Conservation (phyloP, 768 basidiomycete genomes). For the Tulasnella sp. region DNA sequence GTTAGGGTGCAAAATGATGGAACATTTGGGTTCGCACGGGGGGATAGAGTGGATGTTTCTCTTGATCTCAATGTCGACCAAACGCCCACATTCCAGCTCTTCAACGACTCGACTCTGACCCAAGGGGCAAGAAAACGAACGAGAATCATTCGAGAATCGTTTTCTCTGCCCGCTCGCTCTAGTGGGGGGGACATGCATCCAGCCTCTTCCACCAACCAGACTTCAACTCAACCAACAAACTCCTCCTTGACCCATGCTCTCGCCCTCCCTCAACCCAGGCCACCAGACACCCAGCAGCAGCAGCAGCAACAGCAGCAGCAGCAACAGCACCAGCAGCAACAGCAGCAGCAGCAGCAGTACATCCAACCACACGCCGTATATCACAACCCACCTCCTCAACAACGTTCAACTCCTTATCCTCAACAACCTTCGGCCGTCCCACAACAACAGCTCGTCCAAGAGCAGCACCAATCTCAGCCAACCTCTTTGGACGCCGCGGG, state of each 20-base stretch:
- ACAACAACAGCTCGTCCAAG: slow-evolving; percentile 7
- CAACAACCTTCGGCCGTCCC: slow-evolving; percentile 13
- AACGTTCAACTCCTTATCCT: slow-evolving; percentile 5
- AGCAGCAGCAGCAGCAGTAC: slow-evolving; percentile 13
- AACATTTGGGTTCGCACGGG: neutral
- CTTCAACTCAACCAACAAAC: neutral
- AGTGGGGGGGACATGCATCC: neutral
- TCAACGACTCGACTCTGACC: neutral
- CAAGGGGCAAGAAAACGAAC: neutral
- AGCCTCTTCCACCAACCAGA: neutral
- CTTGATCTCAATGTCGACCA: slow-evolving; percentile 11
- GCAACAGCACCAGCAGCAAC: no score
- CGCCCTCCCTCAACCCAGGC: neutral
- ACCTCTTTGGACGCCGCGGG: neutral
- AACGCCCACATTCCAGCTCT: neutral
- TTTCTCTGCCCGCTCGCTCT: neutral
- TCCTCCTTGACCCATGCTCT: slow-evolving; percentile 6
- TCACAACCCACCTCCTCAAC: slow-evolving; percentile 1
- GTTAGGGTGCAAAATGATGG: neutral
- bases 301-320: neutral
- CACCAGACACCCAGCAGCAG: slow-evolving; percentile 1
- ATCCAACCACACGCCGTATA: slow-evolving; percentile 2
- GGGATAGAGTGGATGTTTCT: slow-evolving; percentile 2
- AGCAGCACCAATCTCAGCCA: slow-evolving; percentile 13
- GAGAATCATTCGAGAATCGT: neutral